phyloP scores from a whole-genome alignment of 1,139 yeast species.

The Pichia sp. region DNA sequence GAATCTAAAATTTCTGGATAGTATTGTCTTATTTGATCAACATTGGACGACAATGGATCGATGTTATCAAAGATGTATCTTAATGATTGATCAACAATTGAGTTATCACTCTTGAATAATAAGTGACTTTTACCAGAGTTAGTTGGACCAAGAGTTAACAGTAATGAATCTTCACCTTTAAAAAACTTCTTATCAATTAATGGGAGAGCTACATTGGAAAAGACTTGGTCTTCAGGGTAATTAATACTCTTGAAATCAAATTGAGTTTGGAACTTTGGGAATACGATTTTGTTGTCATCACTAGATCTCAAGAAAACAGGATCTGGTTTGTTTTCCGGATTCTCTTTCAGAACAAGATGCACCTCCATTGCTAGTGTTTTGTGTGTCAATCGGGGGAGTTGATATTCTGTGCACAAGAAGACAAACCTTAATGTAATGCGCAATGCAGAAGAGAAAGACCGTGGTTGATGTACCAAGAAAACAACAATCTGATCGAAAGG shows the following conservation, averaged over 20 bases:
- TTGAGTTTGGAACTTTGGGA: constrained; percentile 24
- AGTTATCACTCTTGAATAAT: constrained; percentile 27
- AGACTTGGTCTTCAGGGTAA: constrained; percentile 15
- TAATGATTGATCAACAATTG: constrained; percentile 21
- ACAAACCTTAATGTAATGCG: too few species aligned
- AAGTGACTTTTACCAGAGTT: constrained; percentile 46
- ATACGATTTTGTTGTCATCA: constrained; percentile 23
- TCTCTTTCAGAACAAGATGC: constrained; percentile 25
- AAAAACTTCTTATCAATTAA: constrained; percentile 25
- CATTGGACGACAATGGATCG: constrained; percentile 8
- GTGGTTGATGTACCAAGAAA: too few species aligned
- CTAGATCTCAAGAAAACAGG: constrained; percentile 13
- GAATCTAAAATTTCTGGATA: constrained; percentile 12
- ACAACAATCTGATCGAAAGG: not conserved
- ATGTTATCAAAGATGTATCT: constrained; percentile 20
- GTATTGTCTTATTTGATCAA: constrained; percentile 8
- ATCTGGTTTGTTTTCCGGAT: constrained; percentile 4
- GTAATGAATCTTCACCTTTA: constrained; percentile 39
- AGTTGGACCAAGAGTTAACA: constrained; percentile 51
- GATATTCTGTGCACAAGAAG: too few species aligned
- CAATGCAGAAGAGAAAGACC: too few species aligned
- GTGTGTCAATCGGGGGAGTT: too few species aligned
- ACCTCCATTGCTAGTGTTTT: constrained; percentile 24
- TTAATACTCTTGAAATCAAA: constrained; percentile 28
- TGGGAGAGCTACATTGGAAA: constrained; percentile 21